Conservation (phyloP, 2,329 filamentous ascomycete species). For the Remersonia thermophila region DNA sequence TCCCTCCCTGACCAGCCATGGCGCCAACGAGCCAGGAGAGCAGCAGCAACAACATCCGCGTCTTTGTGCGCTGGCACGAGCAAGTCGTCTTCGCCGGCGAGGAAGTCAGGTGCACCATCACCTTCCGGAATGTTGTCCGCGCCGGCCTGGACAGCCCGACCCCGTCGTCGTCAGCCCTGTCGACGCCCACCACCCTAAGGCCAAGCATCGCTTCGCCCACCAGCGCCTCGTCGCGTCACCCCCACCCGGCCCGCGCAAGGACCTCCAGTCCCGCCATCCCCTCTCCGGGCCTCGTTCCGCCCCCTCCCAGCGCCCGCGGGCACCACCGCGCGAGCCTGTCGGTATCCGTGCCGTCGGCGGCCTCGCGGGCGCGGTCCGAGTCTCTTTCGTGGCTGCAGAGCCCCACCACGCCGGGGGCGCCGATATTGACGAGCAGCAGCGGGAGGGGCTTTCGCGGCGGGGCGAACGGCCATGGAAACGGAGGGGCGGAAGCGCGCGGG, state of each 20-base stretch:
- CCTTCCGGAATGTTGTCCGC: constrained; percentile 73
- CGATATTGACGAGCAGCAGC: constrained; percentile 1
- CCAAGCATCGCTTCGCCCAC: constrained; percentile 5
- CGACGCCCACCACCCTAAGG: constrained; percentile 9
- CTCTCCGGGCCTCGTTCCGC: constrained; percentile 30
- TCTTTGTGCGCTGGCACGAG: constrained; percentile 91
- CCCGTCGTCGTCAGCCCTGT: constrained; percentile 11
- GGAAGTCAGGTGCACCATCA: constrained; percentile 89
- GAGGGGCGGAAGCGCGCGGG: too few species aligned
- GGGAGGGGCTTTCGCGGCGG: constrained; percentile 1
- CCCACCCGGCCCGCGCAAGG: constrained; percentile 24
- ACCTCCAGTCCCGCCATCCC: constrained; percentile 27
- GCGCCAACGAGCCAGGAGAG: constrained; percentile 10
- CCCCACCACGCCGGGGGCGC: constrained; percentile 17
- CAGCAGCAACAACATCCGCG: constrained; percentile 63
- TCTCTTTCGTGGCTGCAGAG: constrained; percentile 32
- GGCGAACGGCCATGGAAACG: constrained; percentile 6
- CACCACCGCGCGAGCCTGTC: constrained; percentile 55
- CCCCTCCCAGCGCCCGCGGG: constrained; percentile 33
- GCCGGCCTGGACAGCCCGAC: constrained; percentile 12
- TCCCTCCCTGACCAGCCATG: constrained; percentile 4
- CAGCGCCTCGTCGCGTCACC: constrained; percentile 17
- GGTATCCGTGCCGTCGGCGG: constrained; percentile 38
- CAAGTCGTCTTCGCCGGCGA: constrained; percentile 94
- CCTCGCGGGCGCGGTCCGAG: constrained; percentile 32